phyloP scores from a whole-genome alignment of 2,329 filamentous ascomycete genomes.

The Neofusicoccum sp. region DNA sequence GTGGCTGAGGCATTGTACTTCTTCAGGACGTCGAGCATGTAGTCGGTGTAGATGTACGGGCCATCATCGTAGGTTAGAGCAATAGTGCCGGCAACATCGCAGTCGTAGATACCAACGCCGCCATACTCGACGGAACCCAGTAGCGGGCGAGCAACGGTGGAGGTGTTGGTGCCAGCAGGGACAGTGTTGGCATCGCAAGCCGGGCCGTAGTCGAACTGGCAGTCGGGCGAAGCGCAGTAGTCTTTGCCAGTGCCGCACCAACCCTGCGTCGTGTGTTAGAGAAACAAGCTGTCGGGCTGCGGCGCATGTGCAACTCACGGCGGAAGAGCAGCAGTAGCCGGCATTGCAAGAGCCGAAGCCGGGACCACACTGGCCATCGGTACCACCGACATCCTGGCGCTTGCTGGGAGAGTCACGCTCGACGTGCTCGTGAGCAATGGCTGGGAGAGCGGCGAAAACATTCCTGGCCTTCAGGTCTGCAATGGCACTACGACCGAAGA shows the following conservation, averaged over 20 bases:
- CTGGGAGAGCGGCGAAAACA: conserved; percentile 27
- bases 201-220: conserved; percentile 60
- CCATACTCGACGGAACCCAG: conserved; percentile 58
- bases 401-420: conserved; percentile 26
- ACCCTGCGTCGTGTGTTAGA: conserved; percentile 22
- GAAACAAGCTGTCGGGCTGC: background rate
- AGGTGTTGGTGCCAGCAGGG: conserved; percentile 57
- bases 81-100: conserved; percentile 56
- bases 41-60: conserved; percentile 59
- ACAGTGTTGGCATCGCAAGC: conserved; percentile 59
- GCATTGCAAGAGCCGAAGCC: conserved; percentile 26
- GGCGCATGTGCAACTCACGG: conserved; percentile 28
- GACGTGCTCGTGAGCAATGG: conserved; percentile 24
- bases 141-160: conserved; percentile 51
- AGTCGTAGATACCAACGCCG: conserved; percentile 56
- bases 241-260: conserved; percentile 56
- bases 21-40: conserved; percentile 61
- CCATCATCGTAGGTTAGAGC: conserved; percentile 69
- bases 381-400: conserved; percentile 31
- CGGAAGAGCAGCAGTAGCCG: conserved; percentile 35
- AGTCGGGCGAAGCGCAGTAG: conserved; percentile 62
- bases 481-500: conserved; percentile 35
- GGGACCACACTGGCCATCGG: conserved; percentile 32
- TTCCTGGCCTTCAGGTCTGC: conserved; percentile 33
- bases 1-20: conserved; percentile 63